These are phyloP conservation scores for Penicillium sp. DNA, from an alignment of 2,329 filamentous ascomycete genomes.

Conservation along the genomic window DNA sequence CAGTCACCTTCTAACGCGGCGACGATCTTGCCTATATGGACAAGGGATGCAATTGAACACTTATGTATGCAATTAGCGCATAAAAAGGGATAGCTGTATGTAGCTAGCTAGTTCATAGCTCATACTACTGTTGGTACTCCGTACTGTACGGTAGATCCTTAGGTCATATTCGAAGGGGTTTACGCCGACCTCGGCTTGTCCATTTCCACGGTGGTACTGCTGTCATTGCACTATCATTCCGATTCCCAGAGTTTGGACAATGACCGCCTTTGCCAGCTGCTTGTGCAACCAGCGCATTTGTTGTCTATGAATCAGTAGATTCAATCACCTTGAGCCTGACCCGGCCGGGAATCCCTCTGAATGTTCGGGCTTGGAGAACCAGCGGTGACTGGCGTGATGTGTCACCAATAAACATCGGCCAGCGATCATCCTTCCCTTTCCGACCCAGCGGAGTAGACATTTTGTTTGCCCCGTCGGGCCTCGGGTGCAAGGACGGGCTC, in stretches of 20 bases:
- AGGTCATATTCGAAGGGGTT: not conserved
- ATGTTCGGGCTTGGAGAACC: not conserved
- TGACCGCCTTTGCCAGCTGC: not conserved
- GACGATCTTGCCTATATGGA: not conserved
- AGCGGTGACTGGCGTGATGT: constrained; percentile 1
- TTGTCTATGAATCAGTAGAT: not conserved
- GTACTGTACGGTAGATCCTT: not conserved
- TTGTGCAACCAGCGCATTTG: not conserved
- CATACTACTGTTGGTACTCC: too few relatives aligned
- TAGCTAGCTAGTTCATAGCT: not conserved
- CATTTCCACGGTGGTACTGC: not conserved
- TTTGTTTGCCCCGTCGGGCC: not conserved
- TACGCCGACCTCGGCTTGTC: not conserved
- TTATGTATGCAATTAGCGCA: not conserved
- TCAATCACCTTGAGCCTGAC: not conserved
- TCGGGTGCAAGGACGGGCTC: not conserved
- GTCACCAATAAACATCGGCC: constrained; percentile 3
- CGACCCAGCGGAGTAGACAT: not conserved
- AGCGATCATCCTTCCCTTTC: not conserved
- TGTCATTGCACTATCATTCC: not conserved
- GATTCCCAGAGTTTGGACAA: not conserved
- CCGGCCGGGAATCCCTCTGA: not conserved
- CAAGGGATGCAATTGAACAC: not conserved
- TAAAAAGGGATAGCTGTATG: not conserved
- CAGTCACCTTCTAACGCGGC: not conserved